Conservation (phyloP, 2,329 filamentous ascomycete species). For the Pochonia chlamydosporia region DNA sequence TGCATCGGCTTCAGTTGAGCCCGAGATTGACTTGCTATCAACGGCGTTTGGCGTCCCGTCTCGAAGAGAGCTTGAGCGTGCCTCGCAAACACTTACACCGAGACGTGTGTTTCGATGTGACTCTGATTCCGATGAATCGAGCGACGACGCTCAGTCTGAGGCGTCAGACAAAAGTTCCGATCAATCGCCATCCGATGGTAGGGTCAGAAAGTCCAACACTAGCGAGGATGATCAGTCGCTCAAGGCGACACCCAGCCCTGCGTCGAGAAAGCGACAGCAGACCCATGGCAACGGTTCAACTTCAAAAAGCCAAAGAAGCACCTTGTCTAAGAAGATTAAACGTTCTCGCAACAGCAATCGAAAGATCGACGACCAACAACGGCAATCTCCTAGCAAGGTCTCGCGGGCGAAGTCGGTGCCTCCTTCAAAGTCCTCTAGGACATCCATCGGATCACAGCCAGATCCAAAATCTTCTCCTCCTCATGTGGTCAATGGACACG, state of each 20-base stretch:
- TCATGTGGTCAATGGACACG: neutral
- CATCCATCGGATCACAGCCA: neutral
- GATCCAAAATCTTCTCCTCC: neutral
- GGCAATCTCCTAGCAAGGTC: neutral
- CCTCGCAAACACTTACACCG: slow-evolving; percentile 3
- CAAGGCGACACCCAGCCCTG: neutral
- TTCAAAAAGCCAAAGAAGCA: neutral
- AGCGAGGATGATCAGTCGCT: neutral
- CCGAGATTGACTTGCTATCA: slow-evolving; percentile 20
- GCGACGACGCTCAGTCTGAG: neutral
- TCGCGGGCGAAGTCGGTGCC: neutral
- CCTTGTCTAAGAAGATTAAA: neutral
- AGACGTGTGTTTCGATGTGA: neutral
- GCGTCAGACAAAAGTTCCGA: neutral
- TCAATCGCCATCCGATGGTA: neutral
- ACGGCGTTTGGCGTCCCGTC: slow-evolving; percentile 21
- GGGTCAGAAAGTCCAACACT: neutral
- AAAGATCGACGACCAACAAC: neutral
- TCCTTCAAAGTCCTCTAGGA: neutral
- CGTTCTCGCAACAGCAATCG: neutral
- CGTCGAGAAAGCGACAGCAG: slow-evolving; percentile 2
- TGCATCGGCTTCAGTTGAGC: neutral
- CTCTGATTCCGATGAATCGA: slow-evolving; percentile 1
- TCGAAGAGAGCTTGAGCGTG: slow-evolving; percentile 8
- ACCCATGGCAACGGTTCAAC: neutral